Evolutionary conservation across 1,284 basidiomycete species (phyloP), one percentile per base, ranked within the genome.

Genomic region (Ceratobasidium theobromae): DNA sequence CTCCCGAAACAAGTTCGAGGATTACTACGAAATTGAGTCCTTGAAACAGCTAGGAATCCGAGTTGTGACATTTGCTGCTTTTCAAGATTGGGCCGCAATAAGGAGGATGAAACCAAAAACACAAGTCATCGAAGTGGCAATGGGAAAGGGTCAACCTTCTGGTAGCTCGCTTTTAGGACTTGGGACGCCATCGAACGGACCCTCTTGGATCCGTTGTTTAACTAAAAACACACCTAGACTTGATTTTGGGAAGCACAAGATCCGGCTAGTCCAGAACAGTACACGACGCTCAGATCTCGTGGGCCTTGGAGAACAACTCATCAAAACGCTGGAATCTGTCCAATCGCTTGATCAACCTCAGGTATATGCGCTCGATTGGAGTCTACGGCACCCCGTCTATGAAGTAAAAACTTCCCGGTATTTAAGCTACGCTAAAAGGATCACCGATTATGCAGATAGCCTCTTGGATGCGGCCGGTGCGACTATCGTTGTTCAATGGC

Each of bases 1-100:
- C 30, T 40, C 54, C 32, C 66, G 45, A 8, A 58, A 67, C 48
- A 43, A 41, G 11, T 67, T 67, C 55, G 66, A 67, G 23, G 30
- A 12, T 23, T 67, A 67, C 41, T 67, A 67, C 25, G 28, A 66
- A 8, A 9, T 27, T 3, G 27, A 45, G 28, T 49, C 65, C 4
- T 35, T 66, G n/a, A 35, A 38, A 14, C 18, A 54, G 40, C 65
- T 54, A 12, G 66, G 53, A 8, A 48, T 67, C 18, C 32, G 14
- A 11, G 33, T 53, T 4, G 48, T 52, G 11, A 40, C 28, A 3
- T 53, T 49, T 30, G 28, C 40, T 4, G 32, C 66, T 18, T 67
- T 67, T 46, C 32, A 51, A 35, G 48, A 58, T 16, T 67, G 66
- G 66, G 16, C 16, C 14, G 45, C 66, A 8, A 40, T 25, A 6